Evolutionary conservation across 345 rosid species (phyloP).

Genomic region (Noccaea caerulescens): DNA sequence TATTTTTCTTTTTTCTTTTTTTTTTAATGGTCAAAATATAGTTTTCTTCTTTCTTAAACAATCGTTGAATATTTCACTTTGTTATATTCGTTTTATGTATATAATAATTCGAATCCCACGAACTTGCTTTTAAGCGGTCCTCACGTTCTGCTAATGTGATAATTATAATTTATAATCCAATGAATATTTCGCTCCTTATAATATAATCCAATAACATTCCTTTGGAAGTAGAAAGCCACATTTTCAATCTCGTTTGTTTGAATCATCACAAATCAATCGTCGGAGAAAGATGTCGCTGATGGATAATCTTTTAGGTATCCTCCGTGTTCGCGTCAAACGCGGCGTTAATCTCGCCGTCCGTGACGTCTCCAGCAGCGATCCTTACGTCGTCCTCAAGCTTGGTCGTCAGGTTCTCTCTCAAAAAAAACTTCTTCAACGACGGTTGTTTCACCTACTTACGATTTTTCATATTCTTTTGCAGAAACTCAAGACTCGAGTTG

Average conservation of each 20-base stretch:
- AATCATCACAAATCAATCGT: background rate
- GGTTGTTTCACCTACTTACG: background rate
- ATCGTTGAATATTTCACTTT: conserved; percentile 11
- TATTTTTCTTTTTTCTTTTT: background rate
- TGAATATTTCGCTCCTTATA: conserved; percentile 10
- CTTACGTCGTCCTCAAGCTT: conserved; percentile 81
- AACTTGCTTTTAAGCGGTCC: conserved; percentile 23
- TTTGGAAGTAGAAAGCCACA: conserved; percentile 11
- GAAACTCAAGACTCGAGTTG: conserved; percentile 82
- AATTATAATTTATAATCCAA: background rate
- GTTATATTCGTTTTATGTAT: background rate
- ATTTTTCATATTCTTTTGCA: conserved; percentile 36
- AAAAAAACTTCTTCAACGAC: background rate
- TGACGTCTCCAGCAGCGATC: conserved; percentile 87
- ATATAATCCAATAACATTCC: conserved; percentile 18
- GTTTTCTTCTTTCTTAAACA: background rate
- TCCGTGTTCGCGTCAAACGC: conserved; percentile 71
- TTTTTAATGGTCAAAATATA: too few species aligned
- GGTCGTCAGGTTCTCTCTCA: conserved; percentile 61
- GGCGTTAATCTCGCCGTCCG: conserved; percentile 95
- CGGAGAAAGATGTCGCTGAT: conserved; percentile 46
- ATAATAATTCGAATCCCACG: background rate
- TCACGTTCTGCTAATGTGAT: conserved; percentile 28
- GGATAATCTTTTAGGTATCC: conserved; percentile 74
- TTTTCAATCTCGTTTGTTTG: background rate